Evolutionary conservation across 148 eudicot genomes (phyloP), one percentile per base, ranked within the genome.

Genomic region (Fagopyrum tataricum): DNA sequence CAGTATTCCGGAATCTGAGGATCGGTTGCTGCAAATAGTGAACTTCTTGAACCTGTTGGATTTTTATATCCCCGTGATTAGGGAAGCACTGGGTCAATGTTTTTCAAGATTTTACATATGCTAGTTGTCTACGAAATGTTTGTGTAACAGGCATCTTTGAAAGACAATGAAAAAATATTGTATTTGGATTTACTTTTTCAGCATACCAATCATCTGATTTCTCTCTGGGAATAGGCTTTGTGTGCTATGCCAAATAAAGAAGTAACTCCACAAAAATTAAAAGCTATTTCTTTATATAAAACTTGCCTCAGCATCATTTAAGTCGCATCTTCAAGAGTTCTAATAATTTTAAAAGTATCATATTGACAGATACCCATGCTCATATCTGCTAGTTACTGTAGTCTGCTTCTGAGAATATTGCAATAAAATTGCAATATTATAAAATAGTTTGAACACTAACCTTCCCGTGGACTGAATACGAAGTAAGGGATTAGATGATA

Each of bases 1-100:
- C 93, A 89, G 71, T 87, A 91, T 72, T 91, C 97, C 0, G 87
- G 89, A 75, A 95, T 81, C 76, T 95, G 98, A 48, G 98, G 97
- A 78, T 95, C 98, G 13, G 93, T 95, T 21, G 97, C 97, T 47
- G 96, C 97, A 81, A 95, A 95, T 20, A 95, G 91, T 31, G 98
- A 77, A 72, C 97, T 95, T 86, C 98, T 82, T 51, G 96, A 84
- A 61, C 98, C 98, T 95, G 85, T 71, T 76, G 59, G 6, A 74
- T 12, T 12, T 23, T 5, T 23, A 14, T 56, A 18, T 31, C 13
- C 20, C 62, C 62, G 9, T 20, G 62, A 56, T 56, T 56, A 56
- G 62, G 6, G 62, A 56, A 56, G 21, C 21, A 18, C 9, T 20
- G 24, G 62, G 21, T 21, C 21, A 24, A 55, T 55, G 2, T 18